phyloP scores from a whole-genome alignment of 441 rosid genomes.

The Eruca vesicaria region DNA sequence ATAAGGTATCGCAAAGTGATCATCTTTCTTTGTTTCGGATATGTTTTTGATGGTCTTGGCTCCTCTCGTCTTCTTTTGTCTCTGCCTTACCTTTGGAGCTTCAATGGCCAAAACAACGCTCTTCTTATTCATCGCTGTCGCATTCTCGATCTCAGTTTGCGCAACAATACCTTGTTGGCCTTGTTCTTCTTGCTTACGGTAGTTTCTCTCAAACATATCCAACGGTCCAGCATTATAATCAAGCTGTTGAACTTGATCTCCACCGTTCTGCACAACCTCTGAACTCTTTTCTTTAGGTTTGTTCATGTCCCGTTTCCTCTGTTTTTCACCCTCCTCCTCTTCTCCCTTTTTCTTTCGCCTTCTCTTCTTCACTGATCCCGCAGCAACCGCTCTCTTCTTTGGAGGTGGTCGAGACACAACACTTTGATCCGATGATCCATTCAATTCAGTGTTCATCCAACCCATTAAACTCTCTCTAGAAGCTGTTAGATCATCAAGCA shows the following conservation, averaged over 20 bases:
- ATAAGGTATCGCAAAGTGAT: slow-evolving; percentile 18
- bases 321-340: neutral
- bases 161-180: slow-evolving; percentile 1
- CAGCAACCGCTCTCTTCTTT: slow-evolving; percentile 10
- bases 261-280: neutral
- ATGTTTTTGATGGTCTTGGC: slow-evolving; percentile 16
- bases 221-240: slow-evolving; percentile 6
- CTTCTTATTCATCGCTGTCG: slow-evolving; percentile 4
- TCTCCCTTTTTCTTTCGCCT: slow-evolving; percentile 4
- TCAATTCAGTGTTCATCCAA: slow-evolving; percentile 31
- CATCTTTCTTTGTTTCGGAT: slow-evolving; percentile 17
- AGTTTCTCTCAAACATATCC: slow-evolving; percentile 7
- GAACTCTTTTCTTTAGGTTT: neutral
- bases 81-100: slow-evolving; percentile 23
- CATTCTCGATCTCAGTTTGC: neutral
- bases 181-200: slow-evolving; percentile 11
- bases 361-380: neutral
- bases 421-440: slow-evolving; percentile 7
- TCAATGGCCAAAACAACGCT: slow-evolving; percentile 30
- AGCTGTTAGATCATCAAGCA: slow-evolving; percentile 34
- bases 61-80: slow-evolving; percentile 21
- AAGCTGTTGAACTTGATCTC: slow-evolving; percentile 5
- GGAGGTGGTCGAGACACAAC: neutral
- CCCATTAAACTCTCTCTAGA: slow-evolving; percentile 27
- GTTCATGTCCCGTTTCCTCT: slow-evolving; percentile 16